A percentile compares a stretch with the other conserved stretches of the same genome.
phyloP scores from a whole-genome alignment of 2,329 filamentous ascomycete genomes.

The Aspergillus sp. region DNA sequence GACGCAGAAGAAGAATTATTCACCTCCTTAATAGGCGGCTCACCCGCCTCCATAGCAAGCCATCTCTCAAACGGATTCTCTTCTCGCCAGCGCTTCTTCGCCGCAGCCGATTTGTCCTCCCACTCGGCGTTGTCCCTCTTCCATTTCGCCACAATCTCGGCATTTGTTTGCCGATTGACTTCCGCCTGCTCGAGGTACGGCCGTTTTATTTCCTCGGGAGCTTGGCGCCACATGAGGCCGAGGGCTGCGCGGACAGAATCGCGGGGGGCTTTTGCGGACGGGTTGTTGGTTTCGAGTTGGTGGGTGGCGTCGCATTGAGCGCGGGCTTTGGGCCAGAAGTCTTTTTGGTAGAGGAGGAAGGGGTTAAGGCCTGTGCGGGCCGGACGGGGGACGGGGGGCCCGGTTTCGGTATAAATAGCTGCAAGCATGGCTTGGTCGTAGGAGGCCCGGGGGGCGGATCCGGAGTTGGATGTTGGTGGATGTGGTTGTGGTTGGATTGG shows the following conservation, averaged over 20 bases:
- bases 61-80: constrained; percentile 38
- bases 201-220: constrained; percentile 65
- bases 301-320: constrained; percentile 69
- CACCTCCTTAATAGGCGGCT: constrained; percentile 6
- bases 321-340: constrained; percentile 63
- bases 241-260: constrained; percentile 81
- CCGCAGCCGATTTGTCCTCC: constrained; percentile 38
- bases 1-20: neutral
- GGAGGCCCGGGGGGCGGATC: constrained; percentile 38
- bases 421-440: constrained; percentile 60
- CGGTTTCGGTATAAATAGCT: constrained; percentile 62
- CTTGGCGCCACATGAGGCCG: constrained; percentile 87
- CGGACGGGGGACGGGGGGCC: constrained; percentile 72
- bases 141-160: constrained; percentile 67
- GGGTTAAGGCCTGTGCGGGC: constrained; percentile 75
- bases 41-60: constrained; percentile 33
- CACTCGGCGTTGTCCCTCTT: constrained; percentile 63
- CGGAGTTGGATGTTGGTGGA: constrained; percentile 2
- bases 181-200: constrained; percentile 77
- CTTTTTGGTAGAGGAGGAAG: constrained; percentile 86
- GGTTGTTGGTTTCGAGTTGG: constrained; percentile 62
- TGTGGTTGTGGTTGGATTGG: constrained; percentile 2
- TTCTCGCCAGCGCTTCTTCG: constrained; percentile 42
- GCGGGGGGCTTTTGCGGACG: constrained; percentile 64
- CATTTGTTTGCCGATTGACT: constrained; percentile 67